Evolutionary conservation across 2,329 filamentous ascomycete genomes (phyloP).

Genomic region (Cercospora sojina): DNA sequence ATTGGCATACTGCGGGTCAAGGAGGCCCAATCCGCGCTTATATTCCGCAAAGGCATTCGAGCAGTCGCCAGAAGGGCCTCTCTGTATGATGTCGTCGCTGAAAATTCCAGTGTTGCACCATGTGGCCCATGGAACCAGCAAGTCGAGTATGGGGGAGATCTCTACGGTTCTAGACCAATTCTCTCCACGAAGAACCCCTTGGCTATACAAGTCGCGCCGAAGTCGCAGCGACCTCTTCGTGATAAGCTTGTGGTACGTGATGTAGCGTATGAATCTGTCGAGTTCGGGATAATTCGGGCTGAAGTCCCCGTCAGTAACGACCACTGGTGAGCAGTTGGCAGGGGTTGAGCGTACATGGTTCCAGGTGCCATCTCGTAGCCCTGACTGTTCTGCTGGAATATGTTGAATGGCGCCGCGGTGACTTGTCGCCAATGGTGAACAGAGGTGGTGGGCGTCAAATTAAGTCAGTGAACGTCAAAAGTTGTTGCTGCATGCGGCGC

Average conservation of each 20-base stretch:
- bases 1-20: background rate
- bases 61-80: background rate
- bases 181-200: background rate
- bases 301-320: background rate
- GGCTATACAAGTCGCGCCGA: background rate
- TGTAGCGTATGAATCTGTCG: too few species aligned
- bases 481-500: background rate
- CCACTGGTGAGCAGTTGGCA: background rate
- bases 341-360: background rate
- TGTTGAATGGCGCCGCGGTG: too few species aligned
- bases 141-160: background rate
- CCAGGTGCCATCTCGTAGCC: too few species aligned
- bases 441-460: too few species aligned
- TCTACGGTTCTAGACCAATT: background rate
- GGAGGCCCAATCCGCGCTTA: background rate
- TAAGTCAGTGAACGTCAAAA: too few species aligned
- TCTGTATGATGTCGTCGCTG: background rate
- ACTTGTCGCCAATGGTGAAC: too few species aligned
- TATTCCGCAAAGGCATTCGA: background rate
- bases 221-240: background rate
- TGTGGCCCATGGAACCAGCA: background rate
- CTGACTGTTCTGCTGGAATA: too few species aligned
- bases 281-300: too few species aligned
- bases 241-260: too few species aligned
- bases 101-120: background rate